Percentiles rank a stretch among this genome's conserved stretches.
Evolutionary conservation across 2,329 filamentous ascomycete genomes (phyloP).

Genomic region (Aspergillus piperis): DNA sequence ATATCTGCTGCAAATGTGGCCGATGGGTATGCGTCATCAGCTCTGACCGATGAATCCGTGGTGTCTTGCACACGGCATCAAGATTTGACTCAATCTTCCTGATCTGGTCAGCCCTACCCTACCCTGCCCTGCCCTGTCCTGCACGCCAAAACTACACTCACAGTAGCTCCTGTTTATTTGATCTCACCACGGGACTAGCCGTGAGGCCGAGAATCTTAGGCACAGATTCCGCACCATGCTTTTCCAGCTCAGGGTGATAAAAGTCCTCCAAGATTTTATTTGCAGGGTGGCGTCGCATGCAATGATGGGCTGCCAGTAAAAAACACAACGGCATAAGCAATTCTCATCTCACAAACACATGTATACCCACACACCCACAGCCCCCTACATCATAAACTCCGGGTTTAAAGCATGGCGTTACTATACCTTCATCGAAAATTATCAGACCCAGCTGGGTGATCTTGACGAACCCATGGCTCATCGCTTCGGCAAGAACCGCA

Average conservation of each 20-base stretch:
- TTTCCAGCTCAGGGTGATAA: conserved; percentile 57
- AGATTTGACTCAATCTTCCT: conserved; percentile 67
- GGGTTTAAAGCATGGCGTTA: no score
- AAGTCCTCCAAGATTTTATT: conserved; percentile 72
- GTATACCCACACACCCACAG: not conserved
- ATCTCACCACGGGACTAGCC: conserved; percentile 72
- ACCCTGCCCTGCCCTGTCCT: not conserved
- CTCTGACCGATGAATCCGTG: conserved; percentile 68
- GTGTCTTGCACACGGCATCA: conserved; percentile 68
- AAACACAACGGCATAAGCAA: not conserved
- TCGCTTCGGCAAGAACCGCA: conserved; percentile 71
- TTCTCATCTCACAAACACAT: no score
- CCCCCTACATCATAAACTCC: no score
- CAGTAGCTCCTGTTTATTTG: conserved; percentile 57
- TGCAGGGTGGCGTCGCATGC: conserved; percentile 63
- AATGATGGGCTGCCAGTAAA: conserved; percentile 65
- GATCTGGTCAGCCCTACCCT: conserved; percentile 3
- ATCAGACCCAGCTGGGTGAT: conserved; percentile 66
- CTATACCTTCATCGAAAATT: conserved; percentile 78
- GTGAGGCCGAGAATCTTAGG: conserved; percentile 77
- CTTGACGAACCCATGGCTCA: conserved; percentile 71
- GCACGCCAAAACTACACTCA: conserved; percentile 26
- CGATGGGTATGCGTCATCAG: conserved; percentile 67
- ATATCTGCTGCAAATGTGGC: conserved; percentile 49
- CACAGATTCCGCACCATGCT: conserved; percentile 34